These are phyloP conservation scores for Lachancea thermotolerans DNA, from an alignment of 805 yeast genomes.

Conservation along the genomic window DNA sequence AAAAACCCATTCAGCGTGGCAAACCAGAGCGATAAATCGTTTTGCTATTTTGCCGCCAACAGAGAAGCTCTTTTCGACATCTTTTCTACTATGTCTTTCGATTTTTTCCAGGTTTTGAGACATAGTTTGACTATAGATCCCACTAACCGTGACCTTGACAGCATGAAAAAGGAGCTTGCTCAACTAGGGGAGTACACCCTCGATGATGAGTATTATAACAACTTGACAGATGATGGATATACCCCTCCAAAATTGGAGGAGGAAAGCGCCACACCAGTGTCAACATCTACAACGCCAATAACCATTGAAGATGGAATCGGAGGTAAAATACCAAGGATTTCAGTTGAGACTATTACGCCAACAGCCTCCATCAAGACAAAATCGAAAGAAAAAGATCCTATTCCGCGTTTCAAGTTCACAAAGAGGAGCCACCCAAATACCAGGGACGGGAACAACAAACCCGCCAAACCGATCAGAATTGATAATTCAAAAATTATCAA, in stretches of 20 bases:
- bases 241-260: slow-evolving; percentile 1
- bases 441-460: slow-evolving; percentile 12
- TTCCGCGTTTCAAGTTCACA: slow-evolving; percentile 27
- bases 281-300: slow-evolving; percentile 7
- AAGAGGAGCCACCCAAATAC: slow-evolving; percentile 20
- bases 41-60: slow-evolving; percentile 76
- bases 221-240: slow-evolving; percentile 38
- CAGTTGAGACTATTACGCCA: slow-evolving; percentile 10
- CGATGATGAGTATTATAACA: slow-evolving; percentile 61
- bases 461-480: slow-evolving; percentile 22
- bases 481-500: slow-evolving; percentile 23
- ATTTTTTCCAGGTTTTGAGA: slow-evolving; percentile 77
- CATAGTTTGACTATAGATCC: slow-evolving; percentile 81
- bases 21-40: slow-evolving; percentile 70
- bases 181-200: slow-evolving; percentile 66
- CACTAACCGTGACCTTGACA: slow-evolving; percentile 60
- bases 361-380: slow-evolving; percentile 5
- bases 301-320: neutral
- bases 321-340: slow-evolving; percentile 2
- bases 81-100: slow-evolving; percentile 82
- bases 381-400: slow-evolving; percentile 15
- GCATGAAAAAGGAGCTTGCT: slow-evolving; percentile 54
- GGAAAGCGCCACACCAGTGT: slow-evolving; percentile 2
- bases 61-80: slow-evolving; percentile 89
- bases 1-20: slow-evolving; percentile 84